phyloP scores from a whole-genome alignment of 257 asterid species.

The Coffea eugenioides region DNA sequence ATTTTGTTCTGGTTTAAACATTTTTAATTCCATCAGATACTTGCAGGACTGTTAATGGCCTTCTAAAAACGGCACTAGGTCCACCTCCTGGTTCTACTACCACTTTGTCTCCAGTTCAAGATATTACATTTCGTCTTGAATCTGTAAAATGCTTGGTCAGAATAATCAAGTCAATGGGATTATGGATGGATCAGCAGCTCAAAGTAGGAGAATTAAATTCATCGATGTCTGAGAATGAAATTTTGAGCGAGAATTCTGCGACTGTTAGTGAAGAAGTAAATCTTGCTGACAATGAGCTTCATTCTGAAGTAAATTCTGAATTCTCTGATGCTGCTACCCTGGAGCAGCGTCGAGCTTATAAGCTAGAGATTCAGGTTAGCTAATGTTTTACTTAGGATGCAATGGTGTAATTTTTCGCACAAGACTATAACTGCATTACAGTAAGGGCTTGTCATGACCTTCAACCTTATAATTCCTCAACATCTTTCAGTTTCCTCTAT shows the following conservation, averaged over 20 bases:
- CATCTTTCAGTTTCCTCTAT: not conserved
- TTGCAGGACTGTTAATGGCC: conserved; percentile 98
- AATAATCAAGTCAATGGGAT: conserved; percentile 88
- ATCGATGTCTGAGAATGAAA: conserved; percentile 62
- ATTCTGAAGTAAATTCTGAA: conserved; percentile 62
- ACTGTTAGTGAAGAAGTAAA: conserved; percentile 55
- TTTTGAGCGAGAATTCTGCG: conserved; percentile 40
- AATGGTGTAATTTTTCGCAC: conserved; percentile 17
- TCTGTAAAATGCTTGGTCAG: conserved; percentile 91
- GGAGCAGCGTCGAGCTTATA: conserved; percentile 97
- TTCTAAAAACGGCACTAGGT: conserved; percentile 92
- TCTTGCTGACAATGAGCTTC: conserved; percentile 67
- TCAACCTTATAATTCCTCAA: not conserved
- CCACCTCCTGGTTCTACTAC: conserved; percentile 95
- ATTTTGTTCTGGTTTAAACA: conserved; percentile 24
- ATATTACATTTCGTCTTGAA: conserved; percentile 90
- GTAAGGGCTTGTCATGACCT: not conserved
- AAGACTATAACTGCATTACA: not conserved
- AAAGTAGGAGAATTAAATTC: conserved; percentile 65
- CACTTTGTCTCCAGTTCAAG: conserved; percentile 87
- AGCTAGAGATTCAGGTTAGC: conserved; percentile 90
- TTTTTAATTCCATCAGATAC: conserved; percentile 46
- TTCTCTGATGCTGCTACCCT: conserved; percentile 71
- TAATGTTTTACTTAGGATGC: conserved; percentile 13
- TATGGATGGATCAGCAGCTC: conserved; percentile 98